These are phyloP conservation scores for Penicillium sp. DNA, from an alignment of 2,329 filamentous ascomycete species.

Conservation along the genomic window DNA sequence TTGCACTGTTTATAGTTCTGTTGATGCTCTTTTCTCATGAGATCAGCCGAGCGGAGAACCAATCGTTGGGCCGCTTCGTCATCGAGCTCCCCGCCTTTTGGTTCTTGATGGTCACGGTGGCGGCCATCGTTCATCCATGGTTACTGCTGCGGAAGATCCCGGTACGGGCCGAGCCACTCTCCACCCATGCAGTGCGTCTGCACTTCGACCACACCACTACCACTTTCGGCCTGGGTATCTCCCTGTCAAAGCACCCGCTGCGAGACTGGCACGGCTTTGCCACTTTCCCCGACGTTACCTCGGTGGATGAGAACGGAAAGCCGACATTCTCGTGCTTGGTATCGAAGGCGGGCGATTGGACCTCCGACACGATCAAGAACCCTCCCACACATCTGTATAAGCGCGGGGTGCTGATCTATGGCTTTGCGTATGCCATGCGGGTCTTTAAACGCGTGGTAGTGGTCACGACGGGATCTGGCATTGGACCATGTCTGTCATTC, in stretches of 20 bases:
- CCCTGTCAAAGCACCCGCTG: constrained; percentile 59
- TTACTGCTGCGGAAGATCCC: constrained; percentile 61
- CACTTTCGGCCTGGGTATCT: constrained; percentile 52
- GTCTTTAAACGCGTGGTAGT: constrained; percentile 62
- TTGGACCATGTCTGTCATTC: constrained; percentile 63
- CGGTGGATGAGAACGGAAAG: constrained; percentile 21
- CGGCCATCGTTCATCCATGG: constrained; percentile 68
- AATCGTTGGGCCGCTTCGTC: constrained; percentile 38
- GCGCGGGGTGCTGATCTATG: constrained; percentile 61
- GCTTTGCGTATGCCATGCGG: constrained; percentile 62
- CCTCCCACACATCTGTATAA: constrained; percentile 62
- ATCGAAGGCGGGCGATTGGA: constrained; percentile 73
- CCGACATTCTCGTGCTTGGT: constrained; percentile 63
- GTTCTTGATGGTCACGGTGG: constrained; percentile 61
- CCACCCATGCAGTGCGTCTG: constrained; percentile 65
- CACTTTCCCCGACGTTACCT: constrained; percentile 57
- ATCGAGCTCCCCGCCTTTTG: constrained; percentile 56
- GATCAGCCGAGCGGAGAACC: constrained; percentile 32
- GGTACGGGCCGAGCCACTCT: constrained; percentile 63
- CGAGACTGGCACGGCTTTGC: constrained; percentile 73
- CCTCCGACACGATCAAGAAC: constrained; percentile 55
- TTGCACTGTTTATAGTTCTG: constrained; percentile 62
- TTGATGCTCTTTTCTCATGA: constrained; percentile 52
- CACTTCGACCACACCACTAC: constrained; percentile 62
- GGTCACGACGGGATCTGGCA: constrained; percentile 67